Conservation (phyloP, 164 flowering plant genomes). For the Vitis cinerea region DNA sequence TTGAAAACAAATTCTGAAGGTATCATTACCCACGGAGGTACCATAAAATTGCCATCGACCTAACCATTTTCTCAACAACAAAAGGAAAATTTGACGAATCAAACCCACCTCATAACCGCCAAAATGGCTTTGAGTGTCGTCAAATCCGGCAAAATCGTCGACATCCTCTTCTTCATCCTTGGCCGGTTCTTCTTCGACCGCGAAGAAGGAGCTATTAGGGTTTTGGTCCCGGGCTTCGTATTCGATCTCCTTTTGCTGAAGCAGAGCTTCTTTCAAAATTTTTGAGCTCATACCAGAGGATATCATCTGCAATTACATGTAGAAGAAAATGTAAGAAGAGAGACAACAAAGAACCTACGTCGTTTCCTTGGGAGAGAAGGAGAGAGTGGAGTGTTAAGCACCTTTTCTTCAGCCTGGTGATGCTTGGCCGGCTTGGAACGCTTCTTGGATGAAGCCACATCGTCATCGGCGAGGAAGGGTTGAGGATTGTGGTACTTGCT, state of each 20-base stretch:
- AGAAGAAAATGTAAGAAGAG: neutral
- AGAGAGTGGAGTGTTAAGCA: neutral
- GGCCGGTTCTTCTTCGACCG: conserved; percentile 18
- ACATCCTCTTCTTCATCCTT: conserved; percentile 56
- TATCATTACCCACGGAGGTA: neutral
- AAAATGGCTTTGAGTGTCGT: conserved; percentile 65
- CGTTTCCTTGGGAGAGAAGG: neutral
- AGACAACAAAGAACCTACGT: neutral
- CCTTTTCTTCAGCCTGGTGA: conserved; percentile 50
- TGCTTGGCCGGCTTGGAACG: conserved; percentile 43
- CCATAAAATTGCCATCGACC: no score
- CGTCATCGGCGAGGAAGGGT: conserved; percentile 32
- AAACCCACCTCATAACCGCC: conserved; percentile 43
- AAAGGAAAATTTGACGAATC: neutral
- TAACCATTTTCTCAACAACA: neutral
- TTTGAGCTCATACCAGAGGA: conserved; percentile 63
- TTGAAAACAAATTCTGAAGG: conserved; percentile 5
- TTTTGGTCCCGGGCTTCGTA: conserved; percentile 38
- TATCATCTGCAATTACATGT: conserved; percentile 34
- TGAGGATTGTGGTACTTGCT: conserved; percentile 38
- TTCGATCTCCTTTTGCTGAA: conserved; percentile 77
- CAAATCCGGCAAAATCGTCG: conserved; percentile 61
- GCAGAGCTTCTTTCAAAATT: conserved; percentile 69
- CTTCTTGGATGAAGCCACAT: conserved; percentile 32
- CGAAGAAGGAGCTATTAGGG: conserved; percentile 22